Evolutionary conservation across 1,284 basidiomycete genomes (phyloP), one percentile per base, ranked within the genome.

Genomic region (Sporisorium graminicola): DNA sequence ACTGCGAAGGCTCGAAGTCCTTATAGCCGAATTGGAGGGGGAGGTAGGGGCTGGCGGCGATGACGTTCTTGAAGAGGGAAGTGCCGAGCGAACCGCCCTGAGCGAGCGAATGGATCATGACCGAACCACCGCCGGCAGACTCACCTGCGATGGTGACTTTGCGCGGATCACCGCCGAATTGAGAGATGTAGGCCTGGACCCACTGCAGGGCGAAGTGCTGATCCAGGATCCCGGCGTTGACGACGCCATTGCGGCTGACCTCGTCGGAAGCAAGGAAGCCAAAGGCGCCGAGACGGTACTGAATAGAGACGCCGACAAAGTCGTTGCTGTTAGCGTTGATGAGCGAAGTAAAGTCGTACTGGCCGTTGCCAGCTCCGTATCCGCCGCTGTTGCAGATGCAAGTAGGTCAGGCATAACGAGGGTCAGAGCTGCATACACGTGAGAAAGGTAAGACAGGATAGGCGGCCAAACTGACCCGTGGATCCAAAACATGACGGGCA

Each of bases 241-340:
- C 58, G 13, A 59, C 56, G 44, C 62, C 59, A 31, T 59, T 26
- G 20, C 70, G 70, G 33, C 33, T 58, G 8, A 71, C 18, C 49
- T 75, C 63, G 40, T 66, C 63, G 26, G 63, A 63, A 20, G 70
- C 64, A 9, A 79, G 63, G 61, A 74, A 81, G 37, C 79, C 80
- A n/a, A 82, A 65, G 1, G 72, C 61, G n/a, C 75, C 75, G n/a
- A 82, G 66, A 27, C 90, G 87, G 73, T 90, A 90, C 74, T 90
- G 89, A 64, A 90, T 42, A 62, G 87, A 88, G 37, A 90, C 89
- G 18, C 56, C 64, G 31, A 73, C 51, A 58, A 73, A 73, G 60
- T 57, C 33, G 47, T 73, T 67, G 31, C 73, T 58, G 40, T 77
- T 62, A 22, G 77, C 52, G 20, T 69, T 78, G 69, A 65, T 60